A percentile compares a stretch with the other conserved stretches of the same genome.
phyloP scores from a whole-genome alignment of 371 early-diverging fungal genomes.

The Mortierella sp. region DNA sequence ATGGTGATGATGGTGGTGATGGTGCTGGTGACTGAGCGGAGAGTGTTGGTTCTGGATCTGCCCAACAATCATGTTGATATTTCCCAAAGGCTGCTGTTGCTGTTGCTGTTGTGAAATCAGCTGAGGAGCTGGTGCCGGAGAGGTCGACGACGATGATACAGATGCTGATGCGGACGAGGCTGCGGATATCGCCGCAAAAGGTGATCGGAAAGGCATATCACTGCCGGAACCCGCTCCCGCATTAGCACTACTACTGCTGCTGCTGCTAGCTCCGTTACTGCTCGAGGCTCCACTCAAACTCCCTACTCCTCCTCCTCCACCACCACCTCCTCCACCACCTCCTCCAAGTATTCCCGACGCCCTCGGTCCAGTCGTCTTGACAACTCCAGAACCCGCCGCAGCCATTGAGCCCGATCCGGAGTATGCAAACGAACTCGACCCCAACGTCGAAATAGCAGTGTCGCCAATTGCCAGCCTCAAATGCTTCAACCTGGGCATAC shows the following conservation, averaged over 20 bases:
- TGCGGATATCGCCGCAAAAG: slow-evolving; percentile 27
- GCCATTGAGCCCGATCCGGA: neutral
- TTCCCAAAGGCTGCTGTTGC: neutral
- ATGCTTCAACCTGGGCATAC: slow-evolving; percentile 48
- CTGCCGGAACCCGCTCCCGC: neutral
- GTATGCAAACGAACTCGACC: neutral
- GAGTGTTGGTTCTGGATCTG: slow-evolving; percentile 26
- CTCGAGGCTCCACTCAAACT: too few species aligned
- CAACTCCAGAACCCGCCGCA: neutral
- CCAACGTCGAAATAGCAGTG: slow-evolving; percentile 19
- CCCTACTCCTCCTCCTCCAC: too few species aligned
- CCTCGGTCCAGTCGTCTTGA: neutral
- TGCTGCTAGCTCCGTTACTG: slow-evolving; percentile 2
- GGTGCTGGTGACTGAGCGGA: slow-evolving; percentile 17
- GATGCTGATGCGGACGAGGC: slow-evolving; percentile 4
- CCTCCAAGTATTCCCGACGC: neutral
- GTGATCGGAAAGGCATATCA: slow-evolving; percentile 17
- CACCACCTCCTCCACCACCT: slow-evolving; percentile 10
- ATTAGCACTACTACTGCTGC: neutral
- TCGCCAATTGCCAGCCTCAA: slow-evolving; percentile 48
- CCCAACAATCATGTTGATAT: slow-evolving; percentile 15
- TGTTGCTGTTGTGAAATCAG: slow-evolving; percentile 6
- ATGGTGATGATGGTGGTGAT: neutral
- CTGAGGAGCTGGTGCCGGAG: slow-evolving; percentile 7
- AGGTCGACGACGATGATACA: slow-evolving; percentile 5